Conservation (phyloP, 2,329 filamentous ascomycete genomes). For the Penicillium sp. region DNA sequence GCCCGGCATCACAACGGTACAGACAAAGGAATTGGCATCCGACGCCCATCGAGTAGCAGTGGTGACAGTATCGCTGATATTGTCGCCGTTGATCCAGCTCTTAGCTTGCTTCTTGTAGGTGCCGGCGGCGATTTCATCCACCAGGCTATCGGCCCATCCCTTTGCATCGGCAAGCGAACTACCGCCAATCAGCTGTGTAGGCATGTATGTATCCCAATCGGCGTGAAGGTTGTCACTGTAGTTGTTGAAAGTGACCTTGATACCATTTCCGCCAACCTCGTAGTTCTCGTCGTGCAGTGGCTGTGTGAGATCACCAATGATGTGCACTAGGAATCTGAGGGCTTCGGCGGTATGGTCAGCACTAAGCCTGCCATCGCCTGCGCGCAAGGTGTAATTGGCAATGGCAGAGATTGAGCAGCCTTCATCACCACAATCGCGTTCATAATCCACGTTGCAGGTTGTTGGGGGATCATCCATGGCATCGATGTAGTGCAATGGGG, state of each 20-base stretch:
- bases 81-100: constrained; percentile 59
- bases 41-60: constrained; percentile 65
- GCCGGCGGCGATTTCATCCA: constrained; percentile 23
- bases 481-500: constrained; percentile 54
- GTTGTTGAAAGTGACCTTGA: constrained; percentile 62
- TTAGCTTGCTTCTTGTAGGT: constrained; percentile 52
- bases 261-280: constrained; percentile 65
- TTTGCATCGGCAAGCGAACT: constrained; percentile 39
- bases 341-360: constrained; percentile 46
- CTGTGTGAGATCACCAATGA: constrained; percentile 71
- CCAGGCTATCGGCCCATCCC: constrained; percentile 24
- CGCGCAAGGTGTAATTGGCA: constrained; percentile 48
- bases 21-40: constrained; percentile 66
- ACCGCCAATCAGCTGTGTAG: constrained; percentile 62
- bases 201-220: constrained; percentile 71
- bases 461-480: constrained; percentile 50
- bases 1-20: constrained; percentile 63
- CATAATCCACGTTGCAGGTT: constrained; percentile 50
- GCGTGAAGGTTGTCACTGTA: constrained; percentile 65
- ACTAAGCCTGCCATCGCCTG: constrained; percentile 20
- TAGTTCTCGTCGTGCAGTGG: constrained; percentile 65
- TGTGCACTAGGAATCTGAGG: constrained; percentile 51
- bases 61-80: constrained; percentile 54
- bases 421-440: constrained; percentile 52
- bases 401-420: constrained; percentile 57